Conservation (phyloP, 257 asterid species). For the Cinchona pubescens region DNA sequence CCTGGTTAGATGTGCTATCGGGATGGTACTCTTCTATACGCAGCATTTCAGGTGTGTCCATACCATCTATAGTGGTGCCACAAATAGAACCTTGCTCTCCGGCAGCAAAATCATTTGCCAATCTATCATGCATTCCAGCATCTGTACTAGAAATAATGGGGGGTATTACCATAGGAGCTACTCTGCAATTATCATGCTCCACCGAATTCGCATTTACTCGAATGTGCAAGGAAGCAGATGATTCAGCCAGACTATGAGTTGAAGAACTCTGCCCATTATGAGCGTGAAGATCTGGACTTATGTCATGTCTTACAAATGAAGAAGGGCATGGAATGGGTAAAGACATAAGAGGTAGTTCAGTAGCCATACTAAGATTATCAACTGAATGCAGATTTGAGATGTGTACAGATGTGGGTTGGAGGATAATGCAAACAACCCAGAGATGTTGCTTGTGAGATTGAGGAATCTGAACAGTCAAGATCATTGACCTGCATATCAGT, state of each 20-base stretch:
- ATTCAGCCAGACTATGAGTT: neutral
- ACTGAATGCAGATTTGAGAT: constrained; percentile 63
- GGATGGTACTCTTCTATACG: constrained; percentile 44
- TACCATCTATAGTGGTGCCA: constrained; percentile 44
- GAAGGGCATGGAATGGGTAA: constrained; percentile 35
- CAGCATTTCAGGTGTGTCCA: constrained; percentile 58
- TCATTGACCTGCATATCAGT: constrained; percentile 45
- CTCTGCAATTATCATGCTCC: constrained; percentile 42
- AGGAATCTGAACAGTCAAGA: constrained; percentile 83
- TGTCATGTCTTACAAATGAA: neutral
- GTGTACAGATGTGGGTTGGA: constrained; percentile 79
- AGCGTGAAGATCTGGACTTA: neutral
- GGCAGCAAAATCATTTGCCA: constrained; percentile 39
- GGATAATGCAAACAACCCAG: constrained; percentile 79
- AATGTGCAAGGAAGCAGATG: constrained; percentile 23
- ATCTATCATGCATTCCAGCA: constrained; percentile 1
- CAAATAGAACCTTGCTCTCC: constrained; percentile 36
- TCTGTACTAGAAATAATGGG: neutral
- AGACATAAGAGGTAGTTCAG: constrained; percentile 70
- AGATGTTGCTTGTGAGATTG: constrained; percentile 84
- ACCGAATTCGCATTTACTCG: constrained; percentile 36
- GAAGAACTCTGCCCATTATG: neutral
- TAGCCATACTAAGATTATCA: constrained; percentile 51
- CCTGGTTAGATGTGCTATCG: constrained; percentile 8
- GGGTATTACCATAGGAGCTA: constrained; percentile 53